Base-by-base conservation (phyloP, 805 yeast species). In the Hanseniaspora lachancei region DNA sequence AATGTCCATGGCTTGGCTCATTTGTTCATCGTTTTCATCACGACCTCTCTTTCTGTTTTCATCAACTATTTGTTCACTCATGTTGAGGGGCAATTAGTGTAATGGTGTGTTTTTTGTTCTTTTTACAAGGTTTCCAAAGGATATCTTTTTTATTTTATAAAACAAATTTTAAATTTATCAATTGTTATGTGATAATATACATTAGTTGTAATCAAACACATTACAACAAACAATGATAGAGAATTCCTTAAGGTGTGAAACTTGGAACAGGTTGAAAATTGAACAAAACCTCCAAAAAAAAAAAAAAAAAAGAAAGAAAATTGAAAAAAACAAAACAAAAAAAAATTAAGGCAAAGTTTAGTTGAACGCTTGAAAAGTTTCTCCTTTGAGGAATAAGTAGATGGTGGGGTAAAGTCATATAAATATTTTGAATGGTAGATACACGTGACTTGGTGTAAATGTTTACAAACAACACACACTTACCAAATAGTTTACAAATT, bases 1-100 rank as follows among this genome's bases (percentile, higher is more conserved):
- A 44, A 36, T 39, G 5, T 44, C 55, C 49, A 52, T 44, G 39
- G 10, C 47, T 32, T 44, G 47, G 36, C 29, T 38, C 10, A n/a
- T 29, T 24, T 52, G 49, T n/a, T 52, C 55, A 18, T 52, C 55
- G 15, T 41, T 40, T 21, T 51, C 49, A 27, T 52, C 49, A 52
- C 55, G 55, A 29, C 20, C 42, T 52, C 55, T 52, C 16, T 52
- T 52, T 44, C 44, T 52, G 39, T 21, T 49, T 13, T 35, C 18
- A 13, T 35, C 36, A 35, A 15, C 27, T 5, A 42, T 21, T 24
- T 43, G 49, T 36, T 52, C 55, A 52, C 49, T 52, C 55, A 52
- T 52, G 8, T 52, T 35, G 43, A 13, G 7, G 20, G 29, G 13
- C 13, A 29, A 32, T 47, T 13, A 34, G 27, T 32, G 35, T 32